Base-by-base conservation (phyloP, 371 early-diverging fungal genomes). In the Mucor saturninus region DNA sequence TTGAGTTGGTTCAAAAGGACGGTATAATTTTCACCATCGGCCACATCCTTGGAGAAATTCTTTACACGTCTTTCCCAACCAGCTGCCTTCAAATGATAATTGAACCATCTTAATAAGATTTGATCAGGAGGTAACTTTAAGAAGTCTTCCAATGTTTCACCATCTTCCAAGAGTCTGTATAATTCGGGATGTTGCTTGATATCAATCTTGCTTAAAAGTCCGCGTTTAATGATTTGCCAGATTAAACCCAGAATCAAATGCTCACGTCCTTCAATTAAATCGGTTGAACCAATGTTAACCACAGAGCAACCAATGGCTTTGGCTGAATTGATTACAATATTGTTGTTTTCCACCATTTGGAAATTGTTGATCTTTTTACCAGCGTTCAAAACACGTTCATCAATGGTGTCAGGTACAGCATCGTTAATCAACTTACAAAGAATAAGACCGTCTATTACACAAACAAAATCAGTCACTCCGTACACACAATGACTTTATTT, bases 201-300 rank as follows among this genome's bases (percentile, higher is more conserved):
- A 80, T 97, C 95, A 74, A 96, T 94, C 79, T 94, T 95, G 73
- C 94, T 92, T 61, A 92, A 84, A 66, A 97, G 81, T 65, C 96
- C 96, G 51, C 95, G 93, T 80, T 97, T 97, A 83, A 98, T 96
- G 67, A 98, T 97, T 72, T 98, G 98, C 98, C 98, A 98, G 63
- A 98, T 91, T 26, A 98, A 83, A 8, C 98, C 98, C 61, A 98
- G 83, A 66, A 97, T 90, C 71, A 98, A 83, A 72, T 96, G 94
- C 80, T 95, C 95, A 54, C 95, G 83, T 37, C 93, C 96, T 72
- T 97, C 96, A 55, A 95, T 93, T 60, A 98, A 74, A 74, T 98
- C 98, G 69, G 89, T 87, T 7, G 98, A 86, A 50, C 98, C 98
- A 80, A 97, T 96, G 77, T 98, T 98, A 60, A 97, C 95, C 31